phyloP scores from a whole-genome alignment of 1,139 yeast genomes.

The Yamadazyma kanchanaburiensis region DNA sequence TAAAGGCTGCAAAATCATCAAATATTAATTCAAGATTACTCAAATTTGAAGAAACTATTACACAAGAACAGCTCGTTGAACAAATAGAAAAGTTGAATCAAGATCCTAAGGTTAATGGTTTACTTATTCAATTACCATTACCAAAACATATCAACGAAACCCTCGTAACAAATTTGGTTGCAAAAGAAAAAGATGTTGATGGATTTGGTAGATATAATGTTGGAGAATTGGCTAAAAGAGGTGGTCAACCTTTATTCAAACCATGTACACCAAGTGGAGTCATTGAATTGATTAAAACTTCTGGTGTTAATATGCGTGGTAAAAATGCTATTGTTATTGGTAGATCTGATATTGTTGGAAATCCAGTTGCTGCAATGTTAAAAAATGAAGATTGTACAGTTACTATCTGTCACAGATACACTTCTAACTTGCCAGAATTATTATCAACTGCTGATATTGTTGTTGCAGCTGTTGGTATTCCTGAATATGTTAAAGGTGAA shows the following conservation, averaged over 20 bases:
- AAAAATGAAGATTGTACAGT: constrained; percentile 75
- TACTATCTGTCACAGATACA: constrained; percentile 65
- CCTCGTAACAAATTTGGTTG: constrained; percentile 62
- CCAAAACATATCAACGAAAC: constrained; percentile 72
- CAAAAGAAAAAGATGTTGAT: constrained; percentile 71
- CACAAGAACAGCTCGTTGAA: constrained; percentile 54
- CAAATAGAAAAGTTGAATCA: constrained; percentile 56
- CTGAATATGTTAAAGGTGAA: constrained; percentile 67
- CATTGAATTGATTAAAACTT: constrained; percentile 62
- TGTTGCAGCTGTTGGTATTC: constrained; percentile 73
- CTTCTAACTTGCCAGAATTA: constrained; percentile 48
- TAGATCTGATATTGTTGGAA: constrained; percentile 80
- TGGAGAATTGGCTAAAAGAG: constrained; percentile 72
- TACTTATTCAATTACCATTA: constrained; percentile 70
- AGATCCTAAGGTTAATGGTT: constrained; percentile 65
- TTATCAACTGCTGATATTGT: constrained; percentile 67
- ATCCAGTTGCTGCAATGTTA: constrained; percentile 72
- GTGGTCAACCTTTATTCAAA: constrained; percentile 65
- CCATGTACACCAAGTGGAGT: constrained; percentile 85
- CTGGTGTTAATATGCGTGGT: constrained; percentile 58
- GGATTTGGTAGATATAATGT: constrained; percentile 75
- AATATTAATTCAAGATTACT: constrained; percentile 59
- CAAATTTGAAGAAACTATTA: constrained; percentile 53
- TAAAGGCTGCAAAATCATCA: constrained; percentile 69
- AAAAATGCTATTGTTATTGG: constrained; percentile 77